Evolutionary conservation across 2,329 filamentous ascomycete species (phyloP).

Genomic region (Helicocarpus griseus): DNA sequence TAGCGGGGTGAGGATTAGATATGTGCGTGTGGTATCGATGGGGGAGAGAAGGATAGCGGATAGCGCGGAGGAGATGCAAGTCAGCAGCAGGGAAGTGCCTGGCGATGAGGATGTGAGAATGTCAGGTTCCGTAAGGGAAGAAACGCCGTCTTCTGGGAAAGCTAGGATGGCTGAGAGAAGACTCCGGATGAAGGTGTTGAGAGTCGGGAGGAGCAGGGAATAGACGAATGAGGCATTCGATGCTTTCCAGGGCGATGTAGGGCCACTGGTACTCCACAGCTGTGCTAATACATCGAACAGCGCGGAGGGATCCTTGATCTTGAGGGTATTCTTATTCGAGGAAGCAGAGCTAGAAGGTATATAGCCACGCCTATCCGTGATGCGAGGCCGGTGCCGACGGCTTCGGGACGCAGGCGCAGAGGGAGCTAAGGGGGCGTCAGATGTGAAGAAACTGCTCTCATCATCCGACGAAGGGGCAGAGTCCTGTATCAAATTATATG

Average conservation of each 20-base stretch:
- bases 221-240: slow-evolving; percentile 91
- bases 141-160: slow-evolving; percentile 64
- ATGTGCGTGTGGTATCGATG: slow-evolving; percentile 80
- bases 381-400: slow-evolving; percentile 29
- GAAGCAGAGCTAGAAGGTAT: slow-evolving; percentile 29
- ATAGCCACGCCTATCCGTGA: slow-evolving; percentile 38
- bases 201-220: slow-evolving; percentile 69
- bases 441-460: slow-evolving; percentile 77
- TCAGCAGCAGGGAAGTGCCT: slow-evolving; percentile 67
- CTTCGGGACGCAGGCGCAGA: slow-evolving; percentile 34
- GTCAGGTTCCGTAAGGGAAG: slow-evolving; percentile 51
- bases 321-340: slow-evolving; percentile 50
- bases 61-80: slow-evolving; percentile 53
- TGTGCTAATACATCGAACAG: slow-evolving; percentile 78
- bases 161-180: slow-evolving; percentile 85
- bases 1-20: slow-evolving; percentile 75
- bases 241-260: slow-evolving; percentile 88
- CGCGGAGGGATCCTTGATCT: slow-evolving; percentile 65
- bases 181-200: slow-evolving; percentile 87
- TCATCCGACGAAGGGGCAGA: slow-evolving; percentile 52
- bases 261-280: slow-evolving; percentile 80
- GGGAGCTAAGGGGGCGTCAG: slow-evolving; percentile 38
- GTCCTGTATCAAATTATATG: slow-evolving; percentile 12
- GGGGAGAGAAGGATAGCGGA: slow-evolving; percentile 77
- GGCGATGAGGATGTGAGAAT: slow-evolving; percentile 75